Base-by-base conservation (phyloP, 2,329 filamentous ascomycete species). In the Cladosporium oxysporum region DNA sequence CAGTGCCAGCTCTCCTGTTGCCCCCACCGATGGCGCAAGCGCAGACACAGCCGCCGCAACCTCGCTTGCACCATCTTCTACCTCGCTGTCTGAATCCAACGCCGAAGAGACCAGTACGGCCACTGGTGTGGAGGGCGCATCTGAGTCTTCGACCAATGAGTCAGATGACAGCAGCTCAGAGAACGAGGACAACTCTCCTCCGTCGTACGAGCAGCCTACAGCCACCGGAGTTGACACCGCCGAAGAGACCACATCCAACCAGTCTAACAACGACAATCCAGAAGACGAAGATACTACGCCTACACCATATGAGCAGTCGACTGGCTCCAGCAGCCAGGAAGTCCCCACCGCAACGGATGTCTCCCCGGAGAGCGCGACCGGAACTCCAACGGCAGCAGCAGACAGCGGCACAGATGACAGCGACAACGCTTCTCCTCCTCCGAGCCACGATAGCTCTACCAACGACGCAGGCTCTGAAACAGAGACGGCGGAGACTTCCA, bases 21-120 rank as follows among this genome's bases (percentile, higher is more conserved):
- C 35, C 10, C 37, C 58, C 12, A 49, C 37, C 14, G 58, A 41
- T 33, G 58, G 26, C 21, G 28, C 58, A 31, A 60, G 37, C 18
- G 41, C 58, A 33, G 85, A 88, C 69, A 90, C 89, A 67, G 88
- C 52, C 23, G 21, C 91, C 37, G 12, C 26, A 12, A 23, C 18
- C 29, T 55, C 41, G 16, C 58, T 41, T 4, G 41, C 4, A 14
- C 31, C 58, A 10, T n/a, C 44, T 49, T 31, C 37, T 2, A 49
- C 58, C 2, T 23, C 26, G 6, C 52, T 28, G 14, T 8, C 52
- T 8, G 28, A 29, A 6, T 12, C 52, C 18, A 21, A 7, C 10
- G 52, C 18, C 12, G 28, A 31, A n/a, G 52, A 55, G 52, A 55
- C 28, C 5, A 33, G 52, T 28, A 55, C 29, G 5, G 16, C 52